Conservation (phyloP, 257 asterid genomes). For the Asclepias syriaca region DNA sequence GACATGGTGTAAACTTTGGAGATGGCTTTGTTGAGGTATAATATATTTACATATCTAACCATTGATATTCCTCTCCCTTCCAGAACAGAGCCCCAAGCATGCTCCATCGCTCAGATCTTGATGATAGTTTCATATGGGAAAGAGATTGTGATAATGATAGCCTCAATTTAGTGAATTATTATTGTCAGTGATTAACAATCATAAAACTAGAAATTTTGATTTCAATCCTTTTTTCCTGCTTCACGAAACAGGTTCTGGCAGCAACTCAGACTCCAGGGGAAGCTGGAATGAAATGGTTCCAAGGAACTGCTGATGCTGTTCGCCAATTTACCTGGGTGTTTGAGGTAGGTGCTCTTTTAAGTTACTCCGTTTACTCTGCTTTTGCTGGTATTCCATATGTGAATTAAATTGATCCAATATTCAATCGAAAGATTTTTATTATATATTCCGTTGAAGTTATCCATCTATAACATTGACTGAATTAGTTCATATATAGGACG, state of each 20-base stretch:
- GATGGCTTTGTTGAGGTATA: constrained; percentile 91
- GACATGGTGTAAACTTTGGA: constrained; percentile 83
- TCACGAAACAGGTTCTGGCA: constrained; percentile 63
- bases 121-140: not conserved
- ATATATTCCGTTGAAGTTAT: not conserved
- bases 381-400: not conserved
- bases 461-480: not conserved
- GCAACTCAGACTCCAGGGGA: constrained; percentile 96
- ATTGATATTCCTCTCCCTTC: not conserved
- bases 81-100: not conserved
- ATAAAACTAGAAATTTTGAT: not conserved
- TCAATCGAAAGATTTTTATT: not conserved
- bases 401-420: not conserved
- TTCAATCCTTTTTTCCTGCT: not conserved
- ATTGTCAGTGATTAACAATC: not conserved
- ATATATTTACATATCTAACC: not conserved
- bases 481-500: constrained; percentile 44
- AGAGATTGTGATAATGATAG: not conserved
- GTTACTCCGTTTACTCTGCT: not conserved
- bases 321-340: constrained; percentile 86
- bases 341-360: constrained; percentile 48
- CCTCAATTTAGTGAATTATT: not conserved
- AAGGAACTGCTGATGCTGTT: constrained; percentile 97
- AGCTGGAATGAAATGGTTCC: constrained; percentile 84
- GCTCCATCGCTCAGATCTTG: not conserved